Base-by-base conservation (phyloP, 768 basidiomycete species). In the Naganishia antarctica region DNA sequence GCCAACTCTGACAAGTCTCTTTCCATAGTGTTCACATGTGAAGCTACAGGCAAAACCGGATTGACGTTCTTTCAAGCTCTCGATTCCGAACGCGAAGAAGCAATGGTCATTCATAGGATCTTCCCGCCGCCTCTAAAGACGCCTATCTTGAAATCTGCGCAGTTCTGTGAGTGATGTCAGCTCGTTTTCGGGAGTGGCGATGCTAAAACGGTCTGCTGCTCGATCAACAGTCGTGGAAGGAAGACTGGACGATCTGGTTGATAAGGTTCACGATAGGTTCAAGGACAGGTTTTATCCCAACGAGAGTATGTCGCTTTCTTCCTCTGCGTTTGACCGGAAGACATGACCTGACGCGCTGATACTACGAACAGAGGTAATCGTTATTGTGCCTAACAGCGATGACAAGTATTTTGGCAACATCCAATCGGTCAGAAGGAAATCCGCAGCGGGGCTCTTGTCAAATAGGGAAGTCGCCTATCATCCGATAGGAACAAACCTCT, bases 81-180 rank as follows among this genome's bases (percentile, higher is more conserved):
- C 47, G 86, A 90, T 70, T 92, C 90, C 64, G 96, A 99, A 78
- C 85, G 83, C 65, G 85, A 86, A 70, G 96, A 98, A 79, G 89
- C 89, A 32, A 83, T 87, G 63, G 89, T 87, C 29, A 83, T 97
- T 78, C 91, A 98, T 75, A 84, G 87, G 46, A 83, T 90, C 71
- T 97, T 99, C 79, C 90, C 94, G 16, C 87, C 91, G 75, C 86
- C 86, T 66, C 85, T 99, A 71, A 98, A 98, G 78, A 84, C 88
- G 64, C 87, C 91, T 49, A 86, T 98, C 59, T 86, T 99, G 69
- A 87, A 83, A 71, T 87, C 90, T 21, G 91, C 96, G 64, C 96
- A 99, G 82, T 98, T 91, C 86, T 93, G 94, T 98, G 78, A 70
- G 93, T n/a, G n/a, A n/a, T n/a, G n/a, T n/a, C n/a, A n/a, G n/a